phyloP scores from a whole-genome alignment of 2,329 filamentous ascomycete species.

The Colletotrichum filicis region DNA sequence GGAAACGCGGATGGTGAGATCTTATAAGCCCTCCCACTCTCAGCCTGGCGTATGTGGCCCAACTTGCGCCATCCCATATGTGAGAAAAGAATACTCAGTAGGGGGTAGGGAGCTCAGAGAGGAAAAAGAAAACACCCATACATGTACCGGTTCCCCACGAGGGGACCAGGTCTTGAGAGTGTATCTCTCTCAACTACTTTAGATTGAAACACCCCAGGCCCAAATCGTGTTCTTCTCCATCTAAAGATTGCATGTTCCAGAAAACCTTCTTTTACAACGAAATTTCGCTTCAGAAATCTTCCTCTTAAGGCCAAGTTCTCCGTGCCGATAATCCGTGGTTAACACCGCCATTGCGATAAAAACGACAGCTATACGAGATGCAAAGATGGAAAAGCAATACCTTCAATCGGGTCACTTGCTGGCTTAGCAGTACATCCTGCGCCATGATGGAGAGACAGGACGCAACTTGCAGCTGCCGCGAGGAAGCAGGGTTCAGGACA shows the following conservation, averaged over 20 bases:
- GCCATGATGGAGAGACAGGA: background rate
- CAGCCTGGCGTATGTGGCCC: background rate
- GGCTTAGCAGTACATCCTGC: background rate
- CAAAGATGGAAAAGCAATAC: too few relatives aligned
- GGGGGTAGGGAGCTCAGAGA: background rate
- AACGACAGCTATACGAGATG: background rate
- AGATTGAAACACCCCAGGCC: background rate
- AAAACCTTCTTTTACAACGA: background rate
- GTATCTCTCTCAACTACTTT: background rate
- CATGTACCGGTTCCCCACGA: background rate
- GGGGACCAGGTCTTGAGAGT: background rate
- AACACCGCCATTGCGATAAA: too few relatives aligned
- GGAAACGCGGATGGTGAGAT: background rate
- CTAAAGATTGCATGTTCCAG: background rate
- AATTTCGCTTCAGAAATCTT: background rate
- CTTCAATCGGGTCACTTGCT: background rate
- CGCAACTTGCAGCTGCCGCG: background rate
- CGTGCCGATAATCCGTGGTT: background rate
- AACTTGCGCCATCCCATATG: background rate
- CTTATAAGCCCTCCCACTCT: slow-evolving; percentile 4
- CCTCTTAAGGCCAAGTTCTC: background rate
- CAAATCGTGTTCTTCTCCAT: background rate
- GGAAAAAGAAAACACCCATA: background rate
- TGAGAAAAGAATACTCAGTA: background rate
- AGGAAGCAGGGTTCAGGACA: background rate